phyloP scores from a whole-genome alignment of 345 rosid genomes.

The Luvunga scandens region DNA sequence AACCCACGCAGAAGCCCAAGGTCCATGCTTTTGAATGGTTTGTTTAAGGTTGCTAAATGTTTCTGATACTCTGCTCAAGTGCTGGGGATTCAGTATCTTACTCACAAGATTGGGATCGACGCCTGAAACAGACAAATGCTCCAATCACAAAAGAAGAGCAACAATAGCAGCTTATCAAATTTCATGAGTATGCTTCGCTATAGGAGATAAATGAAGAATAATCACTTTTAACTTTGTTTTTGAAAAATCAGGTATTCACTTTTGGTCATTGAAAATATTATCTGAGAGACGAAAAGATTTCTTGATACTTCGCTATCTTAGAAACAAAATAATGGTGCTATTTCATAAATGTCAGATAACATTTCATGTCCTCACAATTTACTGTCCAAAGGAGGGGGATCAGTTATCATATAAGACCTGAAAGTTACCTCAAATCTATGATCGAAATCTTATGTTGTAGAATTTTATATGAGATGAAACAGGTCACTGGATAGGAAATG shows the following conservation, averaged over 20 bases:
- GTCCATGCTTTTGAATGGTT: conserved; percentile 57
- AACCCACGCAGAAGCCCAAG: conserved; percentile 97
- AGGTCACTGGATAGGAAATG: no score
- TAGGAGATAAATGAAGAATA: background rate
- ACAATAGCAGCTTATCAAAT: conserved; percentile 1
- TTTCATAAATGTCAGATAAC: no score
- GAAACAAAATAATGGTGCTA: no score
- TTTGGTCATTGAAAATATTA: no score
- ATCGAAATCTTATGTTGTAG: no score
- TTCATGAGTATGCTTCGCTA: background rate
- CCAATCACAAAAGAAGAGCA: background rate
- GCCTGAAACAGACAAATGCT: conserved; percentile 45
- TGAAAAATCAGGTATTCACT: background rate
- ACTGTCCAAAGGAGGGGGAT: no score
- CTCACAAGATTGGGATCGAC: conserved; percentile 64
- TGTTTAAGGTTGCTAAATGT: conserved; percentile 57
- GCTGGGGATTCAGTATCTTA: conserved; percentile 75
- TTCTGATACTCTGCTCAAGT: conserved; percentile 49
- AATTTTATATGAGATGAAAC: no score
- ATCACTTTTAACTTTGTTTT: background rate
- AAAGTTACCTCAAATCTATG: no score
- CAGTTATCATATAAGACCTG: no score
- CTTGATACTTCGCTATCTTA: no score
- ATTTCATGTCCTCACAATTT: no score
- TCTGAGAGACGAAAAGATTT: no score